Evolutionary conservation across 1,139 yeast species (phyloP).

Genomic region (Meyerozyma sp.): DNA sequence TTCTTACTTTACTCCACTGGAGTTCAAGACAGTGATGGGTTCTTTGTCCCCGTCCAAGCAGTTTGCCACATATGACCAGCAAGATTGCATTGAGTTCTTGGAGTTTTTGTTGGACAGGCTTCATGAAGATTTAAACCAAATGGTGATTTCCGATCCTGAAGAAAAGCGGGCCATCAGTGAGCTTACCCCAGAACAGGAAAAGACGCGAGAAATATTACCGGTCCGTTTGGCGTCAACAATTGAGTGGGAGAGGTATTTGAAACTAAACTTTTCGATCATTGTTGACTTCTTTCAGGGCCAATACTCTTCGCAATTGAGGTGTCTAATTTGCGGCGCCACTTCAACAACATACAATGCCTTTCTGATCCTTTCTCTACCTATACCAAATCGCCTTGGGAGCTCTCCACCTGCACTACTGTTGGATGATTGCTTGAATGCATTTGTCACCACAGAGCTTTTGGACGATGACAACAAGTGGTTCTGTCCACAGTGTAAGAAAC

Average conservation of each 20-base stretch:
- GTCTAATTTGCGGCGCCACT: conserved; percentile 69
- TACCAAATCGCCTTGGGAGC: conserved; percentile 39
- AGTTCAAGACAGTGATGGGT: conserved; percentile 62
- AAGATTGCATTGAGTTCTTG: conserved; percentile 89
- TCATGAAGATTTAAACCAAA: conserved; percentile 83
- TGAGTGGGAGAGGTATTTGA: conserved; percentile 91
- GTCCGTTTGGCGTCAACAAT: conserved; percentile 82
- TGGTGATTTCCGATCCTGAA: conserved; percentile 26
- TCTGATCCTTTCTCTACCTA: conserved; percentile 70
- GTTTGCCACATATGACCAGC: conserved; percentile 78
- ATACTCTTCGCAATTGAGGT: conserved; percentile 71
- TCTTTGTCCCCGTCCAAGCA: conserved; percentile 55
- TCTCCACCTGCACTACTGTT: conserved; percentile 32
- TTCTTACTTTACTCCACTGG: conserved; percentile 47
- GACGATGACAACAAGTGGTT: conserved; percentile 87
- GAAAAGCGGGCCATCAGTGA: conserved; percentile 39
- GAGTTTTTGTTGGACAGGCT: conserved; percentile 78
- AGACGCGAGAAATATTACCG: conserved; percentile 66
- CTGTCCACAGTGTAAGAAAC: conserved; percentile 74
- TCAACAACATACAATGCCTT: conserved; percentile 88
- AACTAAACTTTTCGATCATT: conserved; percentile 77
- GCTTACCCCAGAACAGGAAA: conserved; percentile 72
- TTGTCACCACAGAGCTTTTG: conserved; percentile 60
- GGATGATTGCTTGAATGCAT: conserved; percentile 64
- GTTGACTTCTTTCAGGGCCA: conserved; percentile 92